A percentile compares a stretch with the other conserved stretches of the same genome.
Conservation (phyloP, 2,329 filamentous ascomycete species). For the Aureobasidium sp. region DNA sequence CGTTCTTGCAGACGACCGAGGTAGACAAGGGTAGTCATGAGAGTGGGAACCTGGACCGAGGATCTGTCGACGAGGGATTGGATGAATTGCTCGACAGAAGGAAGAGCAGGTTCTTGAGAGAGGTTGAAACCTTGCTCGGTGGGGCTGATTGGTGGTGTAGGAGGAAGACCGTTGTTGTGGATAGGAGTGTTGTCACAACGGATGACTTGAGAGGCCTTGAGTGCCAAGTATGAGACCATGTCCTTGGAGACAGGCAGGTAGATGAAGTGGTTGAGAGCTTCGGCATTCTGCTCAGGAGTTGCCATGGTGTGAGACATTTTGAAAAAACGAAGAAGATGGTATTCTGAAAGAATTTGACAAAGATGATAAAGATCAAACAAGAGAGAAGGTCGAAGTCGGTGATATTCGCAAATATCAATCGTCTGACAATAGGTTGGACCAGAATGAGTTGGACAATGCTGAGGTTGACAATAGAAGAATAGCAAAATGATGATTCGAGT, state of each 20-base stretch:
- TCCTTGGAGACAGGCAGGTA: slow-evolving; percentile 63
- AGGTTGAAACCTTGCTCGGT: slow-evolving; percentile 37
- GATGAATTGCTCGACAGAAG: slow-evolving; percentile 85
- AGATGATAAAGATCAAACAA: not conserved
- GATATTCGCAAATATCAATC: slow-evolving; percentile 21
- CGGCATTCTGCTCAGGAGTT: slow-evolving; percentile 50
- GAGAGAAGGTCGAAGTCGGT: slow-evolving; percentile 1
- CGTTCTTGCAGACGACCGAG: slow-evolving; percentile 73
- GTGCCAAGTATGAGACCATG: slow-evolving; percentile 70
- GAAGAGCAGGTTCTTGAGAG: slow-evolving; percentile 44
- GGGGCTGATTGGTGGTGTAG: slow-evolving; percentile 52
- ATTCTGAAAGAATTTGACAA: not conserved
- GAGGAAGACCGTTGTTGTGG: slow-evolving; percentile 42
- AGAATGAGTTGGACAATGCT: slow-evolving; percentile 14
- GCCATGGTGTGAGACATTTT: slow-evolving; percentile 37
- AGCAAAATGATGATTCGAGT: slow-evolving; percentile 15
- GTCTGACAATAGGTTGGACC: slow-evolving; percentile 17
- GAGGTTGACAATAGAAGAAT: slow-evolving; percentile 19
- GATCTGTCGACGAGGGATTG: slow-evolving; percentile 81
- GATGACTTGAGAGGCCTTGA: slow-evolving; percentile 68
- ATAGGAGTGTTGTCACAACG: slow-evolving; percentile 53
- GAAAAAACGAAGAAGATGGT: slow-evolving; percentile 14
- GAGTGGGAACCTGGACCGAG: slow-evolving; percentile 91
- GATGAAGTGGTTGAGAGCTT: slow-evolving; percentile 71
- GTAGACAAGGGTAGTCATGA: slow-evolving; percentile 96